A percentile compares a stretch with the other conserved stretches of the same genome.
phyloP scores from a whole-genome alignment of 2,329 filamentous ascomycete genomes.

The Aspergillus melleus region DNA sequence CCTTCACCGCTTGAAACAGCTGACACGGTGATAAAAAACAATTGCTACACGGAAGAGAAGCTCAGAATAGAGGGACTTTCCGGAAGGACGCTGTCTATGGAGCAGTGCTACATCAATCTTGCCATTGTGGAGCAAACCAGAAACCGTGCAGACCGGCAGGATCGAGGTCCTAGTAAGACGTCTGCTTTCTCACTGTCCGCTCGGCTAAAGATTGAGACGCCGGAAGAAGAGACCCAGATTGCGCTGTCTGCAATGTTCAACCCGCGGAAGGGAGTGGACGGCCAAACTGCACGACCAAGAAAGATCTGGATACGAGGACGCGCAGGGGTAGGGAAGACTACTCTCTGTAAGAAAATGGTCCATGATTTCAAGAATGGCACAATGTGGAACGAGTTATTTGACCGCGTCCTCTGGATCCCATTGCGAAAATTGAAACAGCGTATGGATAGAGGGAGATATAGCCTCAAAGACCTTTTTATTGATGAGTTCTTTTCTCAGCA shows the following conservation, averaged over 20 bases:
- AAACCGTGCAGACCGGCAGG: too few relatives aligned
- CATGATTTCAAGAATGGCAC: conserved; percentile 32
- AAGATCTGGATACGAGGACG: conserved; percentile 40
- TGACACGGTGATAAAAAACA: too few relatives aligned
- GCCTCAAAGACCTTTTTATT: too few relatives aligned
- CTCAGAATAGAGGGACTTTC: too few relatives aligned
- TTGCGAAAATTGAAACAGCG: too few relatives aligned
- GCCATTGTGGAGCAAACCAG: not conserved
- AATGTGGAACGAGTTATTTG: conserved; percentile 24
- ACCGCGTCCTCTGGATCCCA: conserved; percentile 44
- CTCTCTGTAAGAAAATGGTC: conserved; percentile 46
- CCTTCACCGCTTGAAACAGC: too few relatives aligned
- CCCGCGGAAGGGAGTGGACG: not conserved
- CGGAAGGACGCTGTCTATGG: too few relatives aligned
- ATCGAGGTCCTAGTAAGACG: too few relatives aligned
- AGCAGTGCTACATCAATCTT: conserved; percentile 3
- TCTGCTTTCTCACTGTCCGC: not conserved
- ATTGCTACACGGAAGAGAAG: too few relatives aligned
- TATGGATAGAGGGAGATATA: too few relatives aligned
- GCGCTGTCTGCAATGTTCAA: not conserved
- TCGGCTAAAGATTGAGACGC: not conserved
- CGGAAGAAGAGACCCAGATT: not conserved
- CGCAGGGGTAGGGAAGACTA: conserved; percentile 44
- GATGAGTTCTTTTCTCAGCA: not conserved
- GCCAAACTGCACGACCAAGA: conserved; percentile 20